Evolutionary conservation across 768 basidiomycete species (phyloP).

Genomic region (Lentinula edodes): DNA sequence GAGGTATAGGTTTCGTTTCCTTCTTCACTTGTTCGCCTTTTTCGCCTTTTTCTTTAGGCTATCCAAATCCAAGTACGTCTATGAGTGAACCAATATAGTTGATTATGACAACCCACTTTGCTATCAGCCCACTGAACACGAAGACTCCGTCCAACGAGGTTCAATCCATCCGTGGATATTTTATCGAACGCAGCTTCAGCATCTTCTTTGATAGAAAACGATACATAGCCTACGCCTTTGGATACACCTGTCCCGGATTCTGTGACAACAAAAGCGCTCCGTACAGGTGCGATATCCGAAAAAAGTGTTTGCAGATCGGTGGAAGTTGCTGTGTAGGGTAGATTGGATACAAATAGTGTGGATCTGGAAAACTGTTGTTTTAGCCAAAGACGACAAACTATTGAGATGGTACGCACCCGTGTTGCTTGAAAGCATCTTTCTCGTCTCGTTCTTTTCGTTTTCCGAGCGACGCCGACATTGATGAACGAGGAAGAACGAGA

Average conservation of each 20-base stretch:
- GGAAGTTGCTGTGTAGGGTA: constrained; percentile 88
- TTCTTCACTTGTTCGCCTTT: constrained; percentile 29
- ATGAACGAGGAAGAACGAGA: background rate
- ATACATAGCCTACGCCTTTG: constrained; percentile 96
- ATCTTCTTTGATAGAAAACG: constrained; percentile 86
- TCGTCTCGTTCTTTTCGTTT: constrained; percentile 39
- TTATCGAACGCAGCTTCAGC: constrained; percentile 69
- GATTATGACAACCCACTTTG: constrained; percentile 44
- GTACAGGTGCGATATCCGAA: constrained; percentile 92
- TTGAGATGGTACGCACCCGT: constrained; percentile 26
- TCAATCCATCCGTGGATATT: constrained; percentile 59
- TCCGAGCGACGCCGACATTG: constrained; percentile 27
- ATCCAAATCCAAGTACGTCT: background rate
- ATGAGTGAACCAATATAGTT: background rate
- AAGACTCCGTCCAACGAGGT: constrained; percentile 61
- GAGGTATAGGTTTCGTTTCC: constrained; percentile 34
- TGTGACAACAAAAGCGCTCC: constrained; percentile 89
- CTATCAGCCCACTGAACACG: constrained; percentile 77
- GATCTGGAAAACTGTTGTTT: constrained; percentile 37
- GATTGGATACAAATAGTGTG: constrained; percentile 89
- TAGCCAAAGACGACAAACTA: background rate
- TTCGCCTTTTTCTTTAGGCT: constrained; percentile 40
- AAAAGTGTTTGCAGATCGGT: constrained; percentile 89
- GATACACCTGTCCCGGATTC: constrained; percentile 70
- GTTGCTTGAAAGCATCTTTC: constrained; percentile 14